Base-by-base conservation (phyloP, 2,329 filamentous ascomycete species). In the Phyllosticta paracitricarpa region DNA sequence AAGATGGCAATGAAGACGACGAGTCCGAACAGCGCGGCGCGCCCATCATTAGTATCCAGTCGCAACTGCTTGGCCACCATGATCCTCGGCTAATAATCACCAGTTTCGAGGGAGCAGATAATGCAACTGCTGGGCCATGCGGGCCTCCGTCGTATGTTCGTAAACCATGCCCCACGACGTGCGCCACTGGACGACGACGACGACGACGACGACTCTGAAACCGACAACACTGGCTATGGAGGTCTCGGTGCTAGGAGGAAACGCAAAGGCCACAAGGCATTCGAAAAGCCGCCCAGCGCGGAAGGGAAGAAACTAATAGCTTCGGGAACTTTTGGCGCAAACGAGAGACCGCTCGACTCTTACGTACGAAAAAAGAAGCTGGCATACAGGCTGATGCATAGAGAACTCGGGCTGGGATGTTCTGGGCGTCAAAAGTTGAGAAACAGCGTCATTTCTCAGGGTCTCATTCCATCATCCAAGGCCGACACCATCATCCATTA, bases 401-500 rank as follows among this genome's bases (percentile, higher is more conserved):
- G 93, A 54, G 91, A 97, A 72, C 75, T 97, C 35, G 93, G 89
- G 0, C 70, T 88, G n/a, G 85, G 85, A 17, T 71, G 76, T 54
- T 79, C 81, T 57, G 81, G 82, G 6, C 78, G 81, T 2, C 81
- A 82, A 59, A 83, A 81, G 61, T 82, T 79, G 63, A 77, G 84
- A n/a, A 86, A 85, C 63, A 81, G 82, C 57, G 76, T 92, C 24
- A 84, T 96, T 68, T 82, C 82, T 54, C 88, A 91, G 82, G 82
- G 82, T 30, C 81, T 96, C 77, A 85, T 97, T 62, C 93, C 94
- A 0, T 82, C 83, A 2, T 88, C 86, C 0, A 82, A 83, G 25
- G 87, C 91, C 0, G 93, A 97, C 70, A 89, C 89, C 69, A 89
- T 96, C 64, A 87, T 97, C 64, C 89, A 96, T 68, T 95, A 92